These are phyloP conservation scores for Ananas comosus DNA, from an alignment of 176 grass and related monocot genomes.

Conservation along the genomic window DNA sequence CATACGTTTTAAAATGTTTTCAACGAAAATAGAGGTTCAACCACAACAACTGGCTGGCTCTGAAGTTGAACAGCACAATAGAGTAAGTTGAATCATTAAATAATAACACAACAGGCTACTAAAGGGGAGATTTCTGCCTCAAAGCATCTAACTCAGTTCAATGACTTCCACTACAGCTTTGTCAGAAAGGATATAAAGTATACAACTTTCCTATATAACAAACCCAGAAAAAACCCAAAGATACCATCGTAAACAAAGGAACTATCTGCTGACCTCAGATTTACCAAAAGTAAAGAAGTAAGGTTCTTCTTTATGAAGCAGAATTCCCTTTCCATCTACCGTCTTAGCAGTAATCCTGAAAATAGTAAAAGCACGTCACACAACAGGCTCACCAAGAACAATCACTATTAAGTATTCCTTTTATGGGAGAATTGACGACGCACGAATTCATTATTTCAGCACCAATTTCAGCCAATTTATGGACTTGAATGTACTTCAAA, in stretches of 20 bases:
- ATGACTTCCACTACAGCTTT: not conserved
- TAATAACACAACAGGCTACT: not conserved
- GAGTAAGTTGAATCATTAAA: not conserved
- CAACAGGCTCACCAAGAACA: not conserved
- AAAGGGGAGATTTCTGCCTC: not conserved
- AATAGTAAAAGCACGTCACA: constrained; percentile 15
- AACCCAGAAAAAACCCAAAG: not conserved
- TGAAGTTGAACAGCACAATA: not conserved
- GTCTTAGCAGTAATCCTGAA: constrained; percentile 67
- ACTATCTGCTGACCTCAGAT: constrained; percentile 62
- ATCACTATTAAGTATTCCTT: not conserved
- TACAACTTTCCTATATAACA: not conserved
- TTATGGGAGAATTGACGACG: too few species aligned
- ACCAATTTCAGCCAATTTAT: too few species aligned
- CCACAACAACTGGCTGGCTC: not conserved
- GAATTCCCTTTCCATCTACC: constrained; percentile 71
- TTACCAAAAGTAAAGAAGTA: constrained; percentile 93
- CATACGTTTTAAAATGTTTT: constrained; percentile 1
- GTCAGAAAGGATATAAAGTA: not conserved
- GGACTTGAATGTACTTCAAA: too few species aligned
- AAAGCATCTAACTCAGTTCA: not conserved
- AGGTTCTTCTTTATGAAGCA: constrained; percentile 46
- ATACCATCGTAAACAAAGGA: not conserved
- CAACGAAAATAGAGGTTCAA: not conserved
- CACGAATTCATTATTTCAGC: too few species aligned